Conservation (phyloP, 2,329 filamentous ascomycete species). For the Herpotrichia juniperi region DNA sequence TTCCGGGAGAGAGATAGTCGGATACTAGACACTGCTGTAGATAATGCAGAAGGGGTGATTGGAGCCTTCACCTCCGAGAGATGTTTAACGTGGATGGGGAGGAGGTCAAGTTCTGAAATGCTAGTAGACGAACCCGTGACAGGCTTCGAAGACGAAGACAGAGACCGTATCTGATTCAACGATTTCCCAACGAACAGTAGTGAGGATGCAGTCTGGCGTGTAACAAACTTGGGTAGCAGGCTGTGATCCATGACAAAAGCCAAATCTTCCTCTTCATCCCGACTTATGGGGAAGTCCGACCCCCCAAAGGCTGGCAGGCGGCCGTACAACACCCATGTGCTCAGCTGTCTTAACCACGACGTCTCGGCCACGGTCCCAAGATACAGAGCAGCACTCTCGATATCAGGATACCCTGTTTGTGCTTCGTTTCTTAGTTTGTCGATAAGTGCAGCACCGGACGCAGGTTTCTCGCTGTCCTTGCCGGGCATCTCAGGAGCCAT, state of each 20-base stretch:
- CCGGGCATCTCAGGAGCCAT: conserved; percentile 55
- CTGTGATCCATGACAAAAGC: conserved; percentile 42
- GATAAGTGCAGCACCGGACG: conserved; percentile 76
- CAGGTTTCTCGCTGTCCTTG: conserved; percentile 37
- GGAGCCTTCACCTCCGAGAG: conserved; percentile 74
- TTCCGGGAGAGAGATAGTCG: conserved; percentile 83
- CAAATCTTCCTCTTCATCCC: conserved; percentile 42
- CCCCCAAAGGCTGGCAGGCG: conserved; percentile 77
- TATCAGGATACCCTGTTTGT: conserved; percentile 86
- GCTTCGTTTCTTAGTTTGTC: conserved; percentile 76
- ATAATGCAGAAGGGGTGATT: conserved; percentile 73
- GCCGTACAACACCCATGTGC: conserved; percentile 90
- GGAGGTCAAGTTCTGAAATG: conserved; percentile 61
- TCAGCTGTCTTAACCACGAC: conserved; percentile 89
- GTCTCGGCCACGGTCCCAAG: conserved; percentile 81
- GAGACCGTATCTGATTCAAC: conserved; percentile 75
- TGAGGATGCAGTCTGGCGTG: conserved; percentile 73
- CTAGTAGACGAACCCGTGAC: conserved; percentile 28
- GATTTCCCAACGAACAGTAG: conserved; percentile 92
- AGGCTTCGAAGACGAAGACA: conserved; percentile 36
- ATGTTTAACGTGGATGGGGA: conserved; percentile 71
- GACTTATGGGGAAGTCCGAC: conserved; percentile 82
- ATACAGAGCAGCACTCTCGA: conserved; percentile 76
- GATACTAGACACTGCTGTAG: conserved; percentile 75
- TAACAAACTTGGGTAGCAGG: conserved; percentile 81